Conservation (phyloP, 345 rosid genomes). For the Aquilaria sinensis region DNA sequence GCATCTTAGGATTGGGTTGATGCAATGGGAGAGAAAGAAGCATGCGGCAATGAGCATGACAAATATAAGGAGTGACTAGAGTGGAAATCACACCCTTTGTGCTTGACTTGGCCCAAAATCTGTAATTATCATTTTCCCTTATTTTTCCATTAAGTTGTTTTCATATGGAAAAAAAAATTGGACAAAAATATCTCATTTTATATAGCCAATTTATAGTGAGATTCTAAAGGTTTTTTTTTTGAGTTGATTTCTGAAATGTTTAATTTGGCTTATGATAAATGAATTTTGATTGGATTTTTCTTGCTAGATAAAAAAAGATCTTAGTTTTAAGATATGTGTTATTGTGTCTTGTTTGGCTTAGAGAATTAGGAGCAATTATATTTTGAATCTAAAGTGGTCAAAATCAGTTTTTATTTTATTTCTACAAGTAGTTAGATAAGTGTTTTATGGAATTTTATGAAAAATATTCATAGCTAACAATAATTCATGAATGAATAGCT, state of each 20-base stretch:
- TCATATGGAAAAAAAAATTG: too few relatives aligned
- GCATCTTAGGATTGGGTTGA: slow-evolving; percentile 27
- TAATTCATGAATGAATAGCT: too few relatives aligned
- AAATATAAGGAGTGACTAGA: background rate
- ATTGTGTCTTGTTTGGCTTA: background rate
- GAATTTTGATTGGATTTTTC: slow-evolving; percentile 18
- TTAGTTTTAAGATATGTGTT: slow-evolving; percentile 40
- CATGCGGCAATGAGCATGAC: slow-evolving; percentile 33
- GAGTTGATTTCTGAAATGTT: slow-evolving; percentile 22
- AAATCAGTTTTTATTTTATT: slow-evolving; percentile 46
- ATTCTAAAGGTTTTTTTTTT: slow-evolving; percentile 69
- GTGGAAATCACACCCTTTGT: background rate
- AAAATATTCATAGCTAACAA: too few relatives aligned
- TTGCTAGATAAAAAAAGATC: slow-evolving; percentile 23
- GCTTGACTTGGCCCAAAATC: background rate
- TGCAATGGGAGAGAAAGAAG: slow-evolving; percentile 35
- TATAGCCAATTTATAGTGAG: too few relatives aligned
- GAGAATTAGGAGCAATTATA: slow-evolving; percentile 18
- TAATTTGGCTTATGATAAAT: slow-evolving; percentile 18
- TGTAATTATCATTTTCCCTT: background rate
- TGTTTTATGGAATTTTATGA: too few relatives aligned
- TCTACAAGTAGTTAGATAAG: slow-evolving; percentile 12
- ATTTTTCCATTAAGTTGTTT: background rate
- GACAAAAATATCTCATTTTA: too few relatives aligned
- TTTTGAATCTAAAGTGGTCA: slow-evolving; percentile 49